phyloP scores from a whole-genome alignment of 2,329 filamentous ascomycete genomes.

The Aspergillus phoenicis region DNA sequence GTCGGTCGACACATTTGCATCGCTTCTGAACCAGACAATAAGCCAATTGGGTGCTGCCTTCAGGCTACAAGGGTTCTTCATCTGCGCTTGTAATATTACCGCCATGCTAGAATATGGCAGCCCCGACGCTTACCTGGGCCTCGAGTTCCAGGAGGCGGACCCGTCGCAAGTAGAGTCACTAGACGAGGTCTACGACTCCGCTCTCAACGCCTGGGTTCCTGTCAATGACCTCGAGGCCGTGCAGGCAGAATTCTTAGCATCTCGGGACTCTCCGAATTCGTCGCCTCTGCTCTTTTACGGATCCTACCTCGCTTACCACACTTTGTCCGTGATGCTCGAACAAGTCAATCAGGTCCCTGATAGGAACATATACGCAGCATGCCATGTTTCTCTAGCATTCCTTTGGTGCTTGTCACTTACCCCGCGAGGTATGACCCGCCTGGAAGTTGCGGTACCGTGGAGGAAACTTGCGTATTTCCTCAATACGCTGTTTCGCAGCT shows the following conservation, averaged over 20 bases:
- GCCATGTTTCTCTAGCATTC: slow-evolving; percentile 59
- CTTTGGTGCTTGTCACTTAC: slow-evolving; percentile 48
- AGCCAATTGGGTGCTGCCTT: slow-evolving; percentile 51
- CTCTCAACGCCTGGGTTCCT: slow-evolving; percentile 28
- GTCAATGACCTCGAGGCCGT: slow-evolving; percentile 14
- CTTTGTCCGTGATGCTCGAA: slow-evolving; percentile 46
- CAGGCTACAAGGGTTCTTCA: slow-evolving; percentile 57
- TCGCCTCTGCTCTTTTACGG: slow-evolving; percentile 40
- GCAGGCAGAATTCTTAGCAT: slow-evolving; percentile 18
- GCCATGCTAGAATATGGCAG: slow-evolving; percentile 59
- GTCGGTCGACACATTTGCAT: slow-evolving; percentile 45
- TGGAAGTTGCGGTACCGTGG: slow-evolving; percentile 55
- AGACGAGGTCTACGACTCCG: slow-evolving; percentile 21
- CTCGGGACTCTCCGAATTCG: slow-evolving; percentile 19
- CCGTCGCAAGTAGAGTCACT: slow-evolving; percentile 16
- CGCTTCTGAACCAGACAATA: slow-evolving; percentile 52
- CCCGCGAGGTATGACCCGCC: slow-evolving; percentile 41
- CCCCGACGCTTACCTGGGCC: slow-evolving; percentile 35
- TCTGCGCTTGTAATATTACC: slow-evolving; percentile 58
- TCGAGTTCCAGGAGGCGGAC: slow-evolving; percentile 29
- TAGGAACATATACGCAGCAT: slow-evolving; percentile 56
- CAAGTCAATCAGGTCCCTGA: slow-evolving; percentile 47
- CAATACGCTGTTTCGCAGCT: slow-evolving; percentile 53
- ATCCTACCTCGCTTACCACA: slow-evolving; percentile 46
- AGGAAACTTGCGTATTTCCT: slow-evolving; percentile 52